Conservation (phyloP, 352 stramenopile species). For the Hyaloperonospora brassicae region DNA sequence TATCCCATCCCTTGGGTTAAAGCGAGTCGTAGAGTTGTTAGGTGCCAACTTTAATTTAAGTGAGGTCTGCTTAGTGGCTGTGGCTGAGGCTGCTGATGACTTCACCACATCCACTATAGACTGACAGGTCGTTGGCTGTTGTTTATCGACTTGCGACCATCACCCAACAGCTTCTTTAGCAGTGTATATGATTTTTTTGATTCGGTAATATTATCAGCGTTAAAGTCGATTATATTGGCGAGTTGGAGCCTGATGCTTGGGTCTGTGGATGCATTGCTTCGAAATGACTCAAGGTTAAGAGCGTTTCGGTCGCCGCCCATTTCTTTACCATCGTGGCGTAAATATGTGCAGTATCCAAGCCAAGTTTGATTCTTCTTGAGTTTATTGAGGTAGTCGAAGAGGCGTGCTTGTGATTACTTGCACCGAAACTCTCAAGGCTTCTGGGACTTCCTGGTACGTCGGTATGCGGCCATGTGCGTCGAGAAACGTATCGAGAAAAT, state of each 20-base stretch:
- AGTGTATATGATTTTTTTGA: neutral
- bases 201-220: no score
- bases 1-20: neutral
- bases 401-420: neutral
- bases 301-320: neutral
- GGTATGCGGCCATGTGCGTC: no score
- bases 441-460: neutral
- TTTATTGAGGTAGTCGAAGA: neutral
- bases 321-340: neutral
- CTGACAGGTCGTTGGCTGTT: no score
- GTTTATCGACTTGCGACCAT: no score
- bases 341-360: neutral
- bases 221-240: neutral
- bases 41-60: neutral
- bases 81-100: neutral
- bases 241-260: neutral
- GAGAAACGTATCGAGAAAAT: no score
- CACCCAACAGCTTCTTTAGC: neutral
- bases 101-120: no score
- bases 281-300: neutral
- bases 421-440: neutral
- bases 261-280: neutral
- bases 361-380: neutral
- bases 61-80: neutral
- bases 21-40: neutral